A percentile compares a stretch with the other conserved stretches of the same genome.
Conservation (phyloP, 2,329 filamentous ascomycete species). For the Septoria linicola region DNA sequence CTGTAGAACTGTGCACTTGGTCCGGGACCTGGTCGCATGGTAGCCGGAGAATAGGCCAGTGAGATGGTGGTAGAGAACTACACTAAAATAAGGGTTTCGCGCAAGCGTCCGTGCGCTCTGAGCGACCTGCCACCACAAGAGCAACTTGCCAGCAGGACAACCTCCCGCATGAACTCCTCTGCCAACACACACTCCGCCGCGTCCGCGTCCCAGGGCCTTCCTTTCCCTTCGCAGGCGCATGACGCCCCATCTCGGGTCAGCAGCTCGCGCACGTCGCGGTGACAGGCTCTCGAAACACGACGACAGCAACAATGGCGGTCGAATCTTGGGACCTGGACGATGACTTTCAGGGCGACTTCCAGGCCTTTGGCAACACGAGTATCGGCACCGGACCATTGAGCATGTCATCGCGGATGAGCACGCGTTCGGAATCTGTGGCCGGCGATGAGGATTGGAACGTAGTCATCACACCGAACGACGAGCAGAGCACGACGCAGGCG, state of each 20-base stretch:
- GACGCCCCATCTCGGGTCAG: background rate
- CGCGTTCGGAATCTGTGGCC: slow-evolving; percentile 68
- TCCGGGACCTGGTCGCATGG: slow-evolving; percentile 4
- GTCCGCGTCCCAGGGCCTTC: background rate
- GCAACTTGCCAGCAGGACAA: background rate
- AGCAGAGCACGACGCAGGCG: slow-evolving; percentile 77
- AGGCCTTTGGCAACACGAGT: slow-evolving; percentile 50
- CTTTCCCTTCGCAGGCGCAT: slow-evolving; percentile 2
- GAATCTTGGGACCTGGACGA: slow-evolving; percentile 64
- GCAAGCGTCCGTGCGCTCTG: too few relatives aligned
- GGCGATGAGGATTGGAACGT: slow-evolving; percentile 86
- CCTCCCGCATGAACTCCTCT: slow-evolving; percentile 8
- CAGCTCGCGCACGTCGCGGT: slow-evolving; percentile 11
- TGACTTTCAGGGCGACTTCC: slow-evolving; percentile 64
- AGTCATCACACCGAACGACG: slow-evolving; percentile 79
- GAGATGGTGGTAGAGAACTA: background rate
- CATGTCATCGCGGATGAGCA: slow-evolving; percentile 74
- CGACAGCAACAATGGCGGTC: slow-evolving; percentile 48
- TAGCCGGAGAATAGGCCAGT: slow-evolving; percentile 1
- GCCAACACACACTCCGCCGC: slow-evolving; percentile 8
- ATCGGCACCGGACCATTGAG: slow-evolving; percentile 68
- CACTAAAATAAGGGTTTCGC: background rate
- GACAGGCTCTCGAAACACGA: slow-evolving; percentile 49
- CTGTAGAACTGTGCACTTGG: slow-evolving; percentile 6
- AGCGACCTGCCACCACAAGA: too few relatives aligned